A percentile compares a stretch with the other conserved stretches of the same genome.
These are phyloP conservation scores for Mycosphaerella sp. DNA, from an alignment of 2,329 filamentous ascomycete species.

Conservation along the genomic window DNA sequence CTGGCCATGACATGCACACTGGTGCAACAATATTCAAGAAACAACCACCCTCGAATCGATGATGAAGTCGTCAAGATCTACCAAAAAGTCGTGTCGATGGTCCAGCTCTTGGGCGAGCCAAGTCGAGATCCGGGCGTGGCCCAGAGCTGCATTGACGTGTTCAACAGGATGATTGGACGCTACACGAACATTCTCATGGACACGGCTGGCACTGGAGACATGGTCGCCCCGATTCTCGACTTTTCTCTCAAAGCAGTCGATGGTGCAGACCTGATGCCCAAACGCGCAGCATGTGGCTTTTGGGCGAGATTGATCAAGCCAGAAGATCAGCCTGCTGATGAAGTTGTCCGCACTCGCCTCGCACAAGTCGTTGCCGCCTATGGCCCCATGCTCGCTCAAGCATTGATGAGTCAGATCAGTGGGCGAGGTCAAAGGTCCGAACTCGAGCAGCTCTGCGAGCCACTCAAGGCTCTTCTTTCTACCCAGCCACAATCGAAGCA, in stretches of 20 bases:
- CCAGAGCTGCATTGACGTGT: conserved; percentile 67
- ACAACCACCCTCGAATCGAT: conserved; percentile 38
- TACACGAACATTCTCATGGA: conserved; percentile 58
- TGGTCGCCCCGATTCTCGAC: conserved; percentile 49
- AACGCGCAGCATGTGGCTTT: conserved; percentile 65
- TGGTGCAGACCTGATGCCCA: conserved; percentile 67
- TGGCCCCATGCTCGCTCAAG: conserved; percentile 54
- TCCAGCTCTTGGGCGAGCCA: conserved; percentile 56
- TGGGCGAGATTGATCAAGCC: conserved; percentile 55
- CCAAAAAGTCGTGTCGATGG: conserved; percentile 56
- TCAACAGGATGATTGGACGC: conserved; percentile 56
- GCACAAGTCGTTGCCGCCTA: conserved; percentile 49
- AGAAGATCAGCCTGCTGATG: conserved; percentile 32
- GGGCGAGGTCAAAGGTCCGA: conserved; percentile 65
- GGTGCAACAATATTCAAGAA: conserved; percentile 40
- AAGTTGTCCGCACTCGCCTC: conserved; percentile 16
- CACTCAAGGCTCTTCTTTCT: conserved; percentile 57
- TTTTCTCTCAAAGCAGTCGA: conserved; percentile 66
- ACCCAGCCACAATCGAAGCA: conserved; percentile 25
- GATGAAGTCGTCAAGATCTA: conserved; percentile 49
- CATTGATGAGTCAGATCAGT: conserved; percentile 59
- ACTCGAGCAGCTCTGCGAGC: conserved; percentile 63
- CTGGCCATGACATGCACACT: conserved; percentile 68
- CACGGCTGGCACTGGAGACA: conserved; percentile 50
- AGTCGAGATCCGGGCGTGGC: conserved; percentile 64